Evolutionary conservation across 1,284 basidiomycete species (phyloP).

Genomic region (Limonomyces culmigenus): DNA sequence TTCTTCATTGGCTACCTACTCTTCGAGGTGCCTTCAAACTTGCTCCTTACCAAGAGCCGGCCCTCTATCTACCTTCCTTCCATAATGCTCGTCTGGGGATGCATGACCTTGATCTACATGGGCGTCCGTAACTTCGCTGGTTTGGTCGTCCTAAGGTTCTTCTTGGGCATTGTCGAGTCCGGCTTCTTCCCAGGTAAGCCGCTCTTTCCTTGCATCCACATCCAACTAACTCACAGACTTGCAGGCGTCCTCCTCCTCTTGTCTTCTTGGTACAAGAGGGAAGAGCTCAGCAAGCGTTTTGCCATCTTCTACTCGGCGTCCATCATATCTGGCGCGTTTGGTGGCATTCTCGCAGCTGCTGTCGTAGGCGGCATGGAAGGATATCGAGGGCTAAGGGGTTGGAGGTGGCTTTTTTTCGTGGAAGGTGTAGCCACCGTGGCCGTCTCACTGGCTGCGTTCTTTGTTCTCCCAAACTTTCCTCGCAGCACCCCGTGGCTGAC

Average conservation of each 20-base stretch:
- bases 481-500: not conserved
- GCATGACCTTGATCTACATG: not conserved
- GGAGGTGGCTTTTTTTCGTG: not conserved
- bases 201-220: not conserved
- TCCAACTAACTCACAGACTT: not conserved
- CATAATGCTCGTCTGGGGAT: not conserved
- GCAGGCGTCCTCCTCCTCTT: not conserved
- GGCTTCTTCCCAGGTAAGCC: not conserved
- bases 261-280: not conserved
- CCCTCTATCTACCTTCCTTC: not conserved
- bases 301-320: not conserved
- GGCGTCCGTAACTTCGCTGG: not conserved
- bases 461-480: not conserved
- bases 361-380: not conserved
- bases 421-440: not conserved
- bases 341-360: not conserved
- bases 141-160: not conserved
- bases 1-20: not conserved
- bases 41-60: not conserved
- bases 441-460: not conserved
- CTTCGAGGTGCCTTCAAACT: not conserved
- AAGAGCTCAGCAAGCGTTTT: not conserved
- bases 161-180: not conserved
- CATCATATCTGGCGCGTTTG: not conserved
- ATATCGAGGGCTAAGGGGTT: not conserved